Evolutionary conservation across 768 basidiomycete genomes (phyloP), one percentile per base, ranked within the genome.

Genomic region (Naganishia onofrii): DNA sequence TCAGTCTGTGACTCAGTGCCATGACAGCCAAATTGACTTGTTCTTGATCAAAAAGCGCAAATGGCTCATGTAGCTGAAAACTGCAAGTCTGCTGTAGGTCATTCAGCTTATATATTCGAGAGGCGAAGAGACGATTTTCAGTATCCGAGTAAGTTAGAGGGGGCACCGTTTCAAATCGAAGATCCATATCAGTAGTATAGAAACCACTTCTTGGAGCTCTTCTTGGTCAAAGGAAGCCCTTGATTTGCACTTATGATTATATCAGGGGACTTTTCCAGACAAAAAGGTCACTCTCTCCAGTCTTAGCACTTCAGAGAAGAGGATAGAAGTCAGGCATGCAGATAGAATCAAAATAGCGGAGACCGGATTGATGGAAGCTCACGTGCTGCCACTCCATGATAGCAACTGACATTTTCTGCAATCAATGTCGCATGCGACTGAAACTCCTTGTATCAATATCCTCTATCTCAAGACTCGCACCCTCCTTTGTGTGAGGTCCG

Each of bases 91-190:
- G 7, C 5, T 7, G n/a, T 7, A 3, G 23, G 6, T 51, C 48
- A 21, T 51, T n/a, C n/a, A 51, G 48, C 48, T 51, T 51, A 51
- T 51, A 51, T 51, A 51, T 51, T 7, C 48, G 48, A n/a, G n/a
- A n/a, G n/a, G n/a, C n/a, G n/a, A n/a, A 7, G 48, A 3, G n/a
- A 26, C 23, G 19, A 26, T 21, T 3, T 7, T 3, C 21, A 51
- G 21, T 3, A 51, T 1, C 3, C 7, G 23, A 3, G 12, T 7
- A 26, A 1, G 8, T n/a, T 3, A 6, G 19, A n/a, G 19, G 3
- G 7, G 23, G 48, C 48, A 7, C 3, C n/a, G 48, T 51, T 51
- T n/a, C 19, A 26, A 51, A 3, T 26, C 19, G 48, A 26, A 51
- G 6, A 51, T n/a, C 6, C 48, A 1, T 51, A 7, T 23, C 23